Evolutionary conservation across 768 basidiomycete species (phyloP).

Genomic region (Pleurotus djamor): DNA sequence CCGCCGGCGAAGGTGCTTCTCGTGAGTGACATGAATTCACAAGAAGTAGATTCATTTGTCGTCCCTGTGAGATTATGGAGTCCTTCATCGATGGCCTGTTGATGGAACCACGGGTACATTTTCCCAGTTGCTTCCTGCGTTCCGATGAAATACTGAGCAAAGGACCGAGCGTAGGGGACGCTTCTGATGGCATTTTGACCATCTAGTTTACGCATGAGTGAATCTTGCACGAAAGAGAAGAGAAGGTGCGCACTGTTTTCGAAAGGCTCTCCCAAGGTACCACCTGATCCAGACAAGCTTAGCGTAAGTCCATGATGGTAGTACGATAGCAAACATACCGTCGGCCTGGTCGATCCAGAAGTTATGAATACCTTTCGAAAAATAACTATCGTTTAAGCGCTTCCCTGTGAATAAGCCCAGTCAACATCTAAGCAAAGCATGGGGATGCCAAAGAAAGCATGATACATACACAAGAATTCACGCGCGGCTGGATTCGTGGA

Average conservation of each 20-base stretch:
- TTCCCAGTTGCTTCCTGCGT: slow-evolving; percentile 32
- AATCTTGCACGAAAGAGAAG: neutral
- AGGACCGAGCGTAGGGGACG: slow-evolving; percentile 28
- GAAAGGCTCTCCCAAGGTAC: slow-evolving; percentile 30
- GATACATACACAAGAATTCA: slow-evolving; percentile 28
- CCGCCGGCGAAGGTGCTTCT: slow-evolving; percentile 33
- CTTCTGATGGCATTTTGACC: slow-evolving; percentile 24
- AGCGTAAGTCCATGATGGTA: too few species aligned
- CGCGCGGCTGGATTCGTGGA: slow-evolving; percentile 35
- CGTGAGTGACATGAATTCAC: slow-evolving; percentile 31
- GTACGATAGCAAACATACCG: slow-evolving; percentile 15
- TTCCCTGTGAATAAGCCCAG: slow-evolving; percentile 19
- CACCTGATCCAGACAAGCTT: slow-evolving; percentile 15
- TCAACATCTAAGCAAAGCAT: neutral
- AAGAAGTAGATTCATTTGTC: slow-evolving; percentile 16
- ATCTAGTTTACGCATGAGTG: slow-evolving; percentile 14
- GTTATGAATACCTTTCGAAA: slow-evolving; percentile 32
- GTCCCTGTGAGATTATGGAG: slow-evolving; percentile 26
- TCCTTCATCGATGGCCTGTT: slow-evolving; percentile 34
- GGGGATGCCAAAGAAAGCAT: neutral
- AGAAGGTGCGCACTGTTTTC: slow-evolving; percentile 23
- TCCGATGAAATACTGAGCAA: slow-evolving; percentile 31
- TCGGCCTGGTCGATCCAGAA: slow-evolving; percentile 37
- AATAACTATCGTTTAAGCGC: slow-evolving; percentile 31
- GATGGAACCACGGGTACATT: slow-evolving; percentile 36